phyloP scores from a whole-genome alignment of 768 basidiomycete genomes.

The Podaxis sp. region DNA sequence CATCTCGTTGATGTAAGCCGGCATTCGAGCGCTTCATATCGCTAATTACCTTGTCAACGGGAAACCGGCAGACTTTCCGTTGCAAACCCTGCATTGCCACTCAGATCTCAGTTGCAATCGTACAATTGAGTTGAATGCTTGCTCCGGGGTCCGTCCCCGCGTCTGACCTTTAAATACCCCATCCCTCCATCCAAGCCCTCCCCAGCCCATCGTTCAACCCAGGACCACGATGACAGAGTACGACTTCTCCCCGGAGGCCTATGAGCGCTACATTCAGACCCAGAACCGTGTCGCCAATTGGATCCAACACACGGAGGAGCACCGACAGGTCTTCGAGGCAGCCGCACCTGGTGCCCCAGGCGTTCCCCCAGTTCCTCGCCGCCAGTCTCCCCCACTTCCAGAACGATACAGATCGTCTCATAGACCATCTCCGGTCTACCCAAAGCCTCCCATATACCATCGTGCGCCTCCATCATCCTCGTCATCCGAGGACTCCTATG shows the following conservation, averaged over 20 bases:
- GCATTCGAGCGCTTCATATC: neutral
- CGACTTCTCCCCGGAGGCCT: slow-evolving; percentile 57
- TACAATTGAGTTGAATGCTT: neutral
- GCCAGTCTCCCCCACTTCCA: slow-evolving; percentile 14
- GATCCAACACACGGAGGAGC: slow-evolving; percentile 45
- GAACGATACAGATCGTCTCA: slow-evolving; percentile 16
- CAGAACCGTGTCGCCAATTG: slow-evolving; percentile 48
- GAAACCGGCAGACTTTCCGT: slow-evolving; percentile 1
- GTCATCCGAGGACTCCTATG: slow-evolving; percentile 22
- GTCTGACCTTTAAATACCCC: slow-evolving; percentile 5
- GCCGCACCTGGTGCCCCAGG: slow-evolving; percentile 18
- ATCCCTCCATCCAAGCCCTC: neutral
- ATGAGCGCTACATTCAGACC: slow-evolving; percentile 43
- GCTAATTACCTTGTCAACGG: slow-evolving; percentile 3
- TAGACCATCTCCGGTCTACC: neutral
- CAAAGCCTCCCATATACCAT: slow-evolving; percentile 7
- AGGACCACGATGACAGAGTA: slow-evolving; percentile 51
- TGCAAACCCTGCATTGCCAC: neutral
- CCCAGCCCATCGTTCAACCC: neutral
- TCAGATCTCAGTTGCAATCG: neutral
- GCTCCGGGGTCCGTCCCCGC: slow-evolving; percentile 6
- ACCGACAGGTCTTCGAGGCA: slow-evolving; percentile 29
- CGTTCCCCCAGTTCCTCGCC: slow-evolving; percentile 11
- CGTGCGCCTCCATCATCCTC: slow-evolving; percentile 18
- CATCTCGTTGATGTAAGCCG: neutral